A percentile compares a stretch with the other conserved stretches of the same genome.
These are phyloP conservation scores for Suillus luteus DNA, from an alignment of 768 basidiomycete genomes.

Conservation along the genomic window DNA sequence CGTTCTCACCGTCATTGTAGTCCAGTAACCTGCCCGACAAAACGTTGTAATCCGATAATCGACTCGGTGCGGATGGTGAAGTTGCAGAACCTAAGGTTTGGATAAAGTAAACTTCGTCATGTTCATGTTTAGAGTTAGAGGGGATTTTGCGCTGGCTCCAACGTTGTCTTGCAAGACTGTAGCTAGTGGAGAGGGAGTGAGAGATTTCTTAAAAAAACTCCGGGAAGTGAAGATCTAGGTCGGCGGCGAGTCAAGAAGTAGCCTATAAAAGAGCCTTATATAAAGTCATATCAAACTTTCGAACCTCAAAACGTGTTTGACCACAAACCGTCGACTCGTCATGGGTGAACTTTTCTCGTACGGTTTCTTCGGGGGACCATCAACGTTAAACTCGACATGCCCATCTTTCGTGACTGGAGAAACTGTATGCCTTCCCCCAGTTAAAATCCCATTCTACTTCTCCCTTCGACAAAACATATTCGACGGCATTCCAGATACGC, in stretches of 20 bases:
- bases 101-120: background rate
- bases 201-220: background rate
- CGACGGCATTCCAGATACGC: constrained; percentile 64
- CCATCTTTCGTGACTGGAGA: constrained; percentile 34
- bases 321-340: background rate
- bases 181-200: background rate
- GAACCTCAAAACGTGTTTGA: background rate
- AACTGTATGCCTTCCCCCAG: constrained; percentile 37
- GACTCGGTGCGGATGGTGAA: background rate
- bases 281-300: background rate
- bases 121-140: no score
- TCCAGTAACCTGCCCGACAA: background rate
- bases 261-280: background rate
- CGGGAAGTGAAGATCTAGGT: no score
- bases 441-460: constrained; percentile 58
- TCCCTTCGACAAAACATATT: constrained; percentile 48
- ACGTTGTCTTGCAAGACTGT: no score
- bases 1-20: background rate
- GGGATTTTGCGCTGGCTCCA: no score
- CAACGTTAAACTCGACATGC: constrained; percentile 40
- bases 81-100: background rate
- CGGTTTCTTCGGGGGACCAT: constrained; percentile 11
- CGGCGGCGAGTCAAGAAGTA: background rate
- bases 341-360: constrained; percentile 21
- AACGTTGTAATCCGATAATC: no score